phyloP scores from a whole-genome alignment of 306 rosid species.

The Trifolium pratense region DNA sequence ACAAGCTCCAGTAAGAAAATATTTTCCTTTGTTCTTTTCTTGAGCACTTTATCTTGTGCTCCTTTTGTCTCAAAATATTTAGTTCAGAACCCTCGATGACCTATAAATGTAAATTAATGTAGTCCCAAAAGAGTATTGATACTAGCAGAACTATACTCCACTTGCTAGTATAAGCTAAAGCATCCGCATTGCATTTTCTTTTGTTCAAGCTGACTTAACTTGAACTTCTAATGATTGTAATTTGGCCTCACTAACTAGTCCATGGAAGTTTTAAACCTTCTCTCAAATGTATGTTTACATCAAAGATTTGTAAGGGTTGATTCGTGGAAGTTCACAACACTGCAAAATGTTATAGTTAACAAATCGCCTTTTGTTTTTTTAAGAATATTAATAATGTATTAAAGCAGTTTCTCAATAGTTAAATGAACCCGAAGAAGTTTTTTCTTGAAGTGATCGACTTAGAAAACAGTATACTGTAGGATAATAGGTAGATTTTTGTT shows the following conservation, averaged over 20 bases:
- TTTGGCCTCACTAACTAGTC: slow-evolving; percentile 11
- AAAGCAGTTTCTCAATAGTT: slow-evolving; percentile 12
- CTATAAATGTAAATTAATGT: not conserved
- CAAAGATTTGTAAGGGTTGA: slow-evolving; percentile 7
- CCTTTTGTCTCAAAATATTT: slow-evolving; percentile 21
- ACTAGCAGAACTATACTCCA: slow-evolving; percentile 14
- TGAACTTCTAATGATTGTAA: slow-evolving; percentile 26
- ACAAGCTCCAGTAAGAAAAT: slow-evolving; percentile 92
- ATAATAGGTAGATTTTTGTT: not conserved
- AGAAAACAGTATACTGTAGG: not conserved
- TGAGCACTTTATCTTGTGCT: slow-evolving; percentile 16
- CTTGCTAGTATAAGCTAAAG: slow-evolving; percentile 32
- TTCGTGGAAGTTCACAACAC: not conserved
- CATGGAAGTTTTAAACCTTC: slow-evolving; percentile 29
- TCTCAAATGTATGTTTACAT: slow-evolving; percentile 19
- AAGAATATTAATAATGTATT: not conserved
- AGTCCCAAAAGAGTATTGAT: slow-evolving; percentile 1
- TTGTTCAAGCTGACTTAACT: slow-evolving; percentile 5
- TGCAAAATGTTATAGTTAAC: slow-evolving; percentile 17
- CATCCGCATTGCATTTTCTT: slow-evolving; percentile 2
- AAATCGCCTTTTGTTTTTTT: slow-evolving; percentile 9
- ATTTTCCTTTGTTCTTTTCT: slow-evolving; percentile 19
- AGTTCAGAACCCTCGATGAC: slow-evolving; percentile 31
- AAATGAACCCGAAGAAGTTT: not conserved
- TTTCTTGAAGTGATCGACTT: slow-evolving; percentile 7